Percentiles rank a stretch among this genome's conserved stretches.
phyloP scores from a whole-genome alignment of 1,139 yeast genomes.

The Yarrowia galli region DNA sequence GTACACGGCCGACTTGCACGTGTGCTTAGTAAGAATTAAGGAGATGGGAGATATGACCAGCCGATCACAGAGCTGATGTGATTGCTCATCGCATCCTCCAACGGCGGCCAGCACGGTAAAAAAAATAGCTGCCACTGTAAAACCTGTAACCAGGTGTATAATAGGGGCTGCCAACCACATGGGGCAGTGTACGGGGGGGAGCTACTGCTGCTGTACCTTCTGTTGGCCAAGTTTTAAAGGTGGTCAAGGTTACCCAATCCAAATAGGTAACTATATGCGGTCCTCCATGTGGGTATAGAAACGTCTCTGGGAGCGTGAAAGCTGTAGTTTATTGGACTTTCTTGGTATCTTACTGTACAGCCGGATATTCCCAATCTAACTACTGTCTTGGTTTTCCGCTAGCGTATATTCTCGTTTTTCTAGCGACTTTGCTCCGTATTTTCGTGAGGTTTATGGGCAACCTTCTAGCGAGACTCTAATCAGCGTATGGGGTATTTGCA shows the following conservation, averaged over 20 bases:
- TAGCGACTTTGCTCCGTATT: neutral
- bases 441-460: neutral
- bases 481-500: neutral
- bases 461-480: neutral
- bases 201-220: too few species aligned
- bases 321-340: neutral
- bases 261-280: slow-evolving; percentile 30
- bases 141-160: slow-evolving; percentile 15
- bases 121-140: slow-evolving; percentile 30
- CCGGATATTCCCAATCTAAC: too few species aligned
- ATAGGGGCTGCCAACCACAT: slow-evolving; percentile 28
- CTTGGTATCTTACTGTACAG: neutral
- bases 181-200: slow-evolving; percentile 22
- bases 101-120: neutral
- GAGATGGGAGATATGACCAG: too few species aligned
- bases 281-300: too few species aligned
- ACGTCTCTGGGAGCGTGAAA: too few species aligned
- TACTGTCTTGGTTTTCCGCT: neutral
- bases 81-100: too few species aligned
- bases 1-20: too few species aligned
- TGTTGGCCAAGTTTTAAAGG: too few species aligned
- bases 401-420: neutral
- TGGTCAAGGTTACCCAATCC: neutral
- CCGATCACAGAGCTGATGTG: too few species aligned
- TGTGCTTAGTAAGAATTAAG: too few species aligned